These are phyloP conservation scores for Russula emetica DNA, from an alignment of 768 basidiomycete genomes.

Conservation along the genomic window DNA sequence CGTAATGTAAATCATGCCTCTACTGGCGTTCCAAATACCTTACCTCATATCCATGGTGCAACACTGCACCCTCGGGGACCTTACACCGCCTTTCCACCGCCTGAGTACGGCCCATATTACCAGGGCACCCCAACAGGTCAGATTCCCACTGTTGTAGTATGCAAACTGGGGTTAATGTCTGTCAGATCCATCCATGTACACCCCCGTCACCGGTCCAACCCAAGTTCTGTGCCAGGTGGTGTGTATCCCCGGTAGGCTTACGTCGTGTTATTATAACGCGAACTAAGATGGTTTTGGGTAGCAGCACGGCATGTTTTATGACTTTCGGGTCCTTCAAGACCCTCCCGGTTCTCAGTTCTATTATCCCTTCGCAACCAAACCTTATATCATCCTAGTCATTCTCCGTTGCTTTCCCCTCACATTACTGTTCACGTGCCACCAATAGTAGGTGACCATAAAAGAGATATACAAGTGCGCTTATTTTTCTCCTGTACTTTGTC, in stretches of 20 bases:
- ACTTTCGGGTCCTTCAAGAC: constrained; percentile 46
- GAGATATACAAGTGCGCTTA: constrained; percentile 47
- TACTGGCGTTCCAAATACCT: constrained; percentile 33
- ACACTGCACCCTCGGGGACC: constrained; percentile 44
- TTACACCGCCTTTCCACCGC: constrained; percentile 49
- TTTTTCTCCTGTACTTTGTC: constrained; percentile 19
- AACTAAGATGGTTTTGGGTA: constrained; percentile 35
- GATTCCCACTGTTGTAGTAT: constrained; percentile 46
- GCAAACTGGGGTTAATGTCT: constrained; percentile 46
- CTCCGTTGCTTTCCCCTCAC: constrained; percentile 52
- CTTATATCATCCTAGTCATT: constrained; percentile 53
- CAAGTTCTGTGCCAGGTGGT: constrained; percentile 40
- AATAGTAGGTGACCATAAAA: constrained; percentile 51
- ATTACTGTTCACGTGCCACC: constrained; percentile 40
- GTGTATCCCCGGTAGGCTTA: constrained; percentile 45
- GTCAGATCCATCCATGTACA: constrained; percentile 50
- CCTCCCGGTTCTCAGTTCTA: constrained; percentile 55
- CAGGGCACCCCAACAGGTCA: constrained; percentile 42
- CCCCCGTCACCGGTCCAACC: constrained; percentile 43
- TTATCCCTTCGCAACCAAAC: constrained; percentile 56
- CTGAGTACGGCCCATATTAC: constrained; percentile 62
- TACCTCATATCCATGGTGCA: constrained; percentile 42
- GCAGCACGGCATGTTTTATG: constrained; percentile 57
- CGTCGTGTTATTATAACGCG: constrained; percentile 43
- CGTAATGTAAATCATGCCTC: constrained; percentile 37